Base-by-base conservation (phyloP, 192 early-diverging fungal species). In the Pilobolus umbonatus region DNA sequence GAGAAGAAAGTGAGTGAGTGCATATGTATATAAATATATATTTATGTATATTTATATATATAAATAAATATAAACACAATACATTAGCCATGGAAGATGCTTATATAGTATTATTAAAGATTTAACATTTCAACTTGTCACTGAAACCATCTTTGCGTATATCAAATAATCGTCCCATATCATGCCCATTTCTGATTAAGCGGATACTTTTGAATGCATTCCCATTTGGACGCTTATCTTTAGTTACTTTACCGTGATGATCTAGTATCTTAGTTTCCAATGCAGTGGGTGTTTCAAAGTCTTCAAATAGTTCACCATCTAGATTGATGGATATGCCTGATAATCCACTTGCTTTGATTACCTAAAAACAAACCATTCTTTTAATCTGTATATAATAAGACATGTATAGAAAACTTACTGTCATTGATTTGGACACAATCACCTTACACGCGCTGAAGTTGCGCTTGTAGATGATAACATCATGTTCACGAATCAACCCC, bases 201-300 rank as follows among this genome's bases (percentile, higher is more conserved):
- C 64, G 64, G 29, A 74, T 61, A 29, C 67, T 74, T 61, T 74
- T 74, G 32, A 76, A 76, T 0, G 74, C 74, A 50, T 76, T 76
- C 14, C 74, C 74, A 62, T 76, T 73, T 10, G 74, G 74, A n/a
- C 74, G 69, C 38, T 57, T 72, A 45, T 66, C 54, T 56, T 62
- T 67, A 7, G 66, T 51, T n/a, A 76, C 60, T 32, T 60, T 30
- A 19, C 74, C 74, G 52, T 73, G 62, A 12, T 68, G 56, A 48
- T 76, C 71, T 8, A 76, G 39, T 19, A 76, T 65, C 36, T 76
- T 69, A 5, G 71, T 69, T 38, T 76, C 74, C 17, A 76, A 42
- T 17, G 70, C 57, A 28, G 74, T 76, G 4, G 74, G 74, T 2
- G 67, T 76, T 65, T 80, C 62, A 60, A 72, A 67, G 22, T 67